Evolutionary conservation across 371 early-diverging fungal species (phyloP).

Genomic region (Amoeboradix gromovi): DNA sequence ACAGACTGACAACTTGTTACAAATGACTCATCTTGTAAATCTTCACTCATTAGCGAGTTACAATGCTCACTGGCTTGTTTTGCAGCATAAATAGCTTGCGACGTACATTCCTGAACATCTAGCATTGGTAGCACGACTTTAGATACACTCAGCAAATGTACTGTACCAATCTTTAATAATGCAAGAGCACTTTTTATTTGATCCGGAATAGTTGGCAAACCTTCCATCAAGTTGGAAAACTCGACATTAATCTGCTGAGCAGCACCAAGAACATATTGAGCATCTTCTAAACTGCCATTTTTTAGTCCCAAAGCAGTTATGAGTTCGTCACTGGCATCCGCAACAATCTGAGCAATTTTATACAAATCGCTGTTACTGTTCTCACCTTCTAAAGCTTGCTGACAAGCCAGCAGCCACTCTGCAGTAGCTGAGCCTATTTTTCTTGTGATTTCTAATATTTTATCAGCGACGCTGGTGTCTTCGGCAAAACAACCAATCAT

Average conservation of each 20-base stretch:
- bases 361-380: not conserved
- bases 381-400: slow-evolving; percentile 2
- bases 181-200: not conserved
- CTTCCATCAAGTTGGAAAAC: not conserved
- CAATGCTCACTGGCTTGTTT: not conserved
- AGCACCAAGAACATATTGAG: not conserved
- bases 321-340: not conserved
- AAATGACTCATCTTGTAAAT: not conserved
- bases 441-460: slow-evolving; percentile 10
- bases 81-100: not conserved
- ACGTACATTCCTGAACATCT: not conserved
- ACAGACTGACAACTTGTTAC: not conserved
- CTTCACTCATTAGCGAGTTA: not conserved
- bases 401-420: slow-evolving; percentile 8
- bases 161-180: not conserved
- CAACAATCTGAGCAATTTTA: not conserved
- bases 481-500: slow-evolving; percentile 9
- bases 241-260: not conserved
- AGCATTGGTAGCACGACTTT: not conserved
- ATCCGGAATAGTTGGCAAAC: no score
- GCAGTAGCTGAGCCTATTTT: slow-evolving; percentile 8
- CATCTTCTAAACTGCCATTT: not conserved
- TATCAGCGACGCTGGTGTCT: slow-evolving; percentile 6
- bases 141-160: not conserved
- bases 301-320: not conserved